phyloP scores from a whole-genome alignment of 1,139 yeast genomes.

The Candida neerlandica region DNA sequence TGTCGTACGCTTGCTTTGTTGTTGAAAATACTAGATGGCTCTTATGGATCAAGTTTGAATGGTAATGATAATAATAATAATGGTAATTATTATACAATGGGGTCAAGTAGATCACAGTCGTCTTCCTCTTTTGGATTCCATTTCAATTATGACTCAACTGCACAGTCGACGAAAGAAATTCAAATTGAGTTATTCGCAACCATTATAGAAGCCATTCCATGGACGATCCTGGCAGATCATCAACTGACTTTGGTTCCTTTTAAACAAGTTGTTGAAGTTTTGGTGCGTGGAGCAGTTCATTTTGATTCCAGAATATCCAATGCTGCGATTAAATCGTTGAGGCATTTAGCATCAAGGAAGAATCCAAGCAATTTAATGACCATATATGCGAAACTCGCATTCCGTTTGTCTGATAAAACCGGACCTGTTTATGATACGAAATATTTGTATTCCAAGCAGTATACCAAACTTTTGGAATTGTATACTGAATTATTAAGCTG shows the following conservation, averaged over 20 bases:
- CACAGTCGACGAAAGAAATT: conserved; percentile 34
- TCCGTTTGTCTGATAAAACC: conserved; percentile 70
- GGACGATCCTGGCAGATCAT: conserved; percentile 53
- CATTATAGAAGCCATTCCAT: conserved; percentile 68
- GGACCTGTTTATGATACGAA: conserved; percentile 52
- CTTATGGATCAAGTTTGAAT: conserved; percentile 50
- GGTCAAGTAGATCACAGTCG: conserved; percentile 13
- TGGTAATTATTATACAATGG: conserved; percentile 17
- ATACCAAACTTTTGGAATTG: conserved; percentile 60
- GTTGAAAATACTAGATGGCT: conserved; percentile 60
- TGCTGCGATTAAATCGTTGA: conserved; percentile 66
- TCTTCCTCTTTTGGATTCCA: conserved; percentile 45
- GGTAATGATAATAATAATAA: conserved; percentile 28
- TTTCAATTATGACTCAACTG: conserved; percentile 51
- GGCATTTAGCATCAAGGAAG: conserved; percentile 63
- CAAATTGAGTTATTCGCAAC: conserved; percentile 69
- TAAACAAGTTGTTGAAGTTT: conserved; percentile 67
- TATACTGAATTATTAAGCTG: conserved; percentile 78
- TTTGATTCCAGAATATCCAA: conserved; percentile 59
- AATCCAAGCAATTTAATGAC: conserved; percentile 76
- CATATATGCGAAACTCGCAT: conserved; percentile 76
- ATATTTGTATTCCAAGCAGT: conserved; percentile 58
- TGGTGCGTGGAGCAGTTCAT: conserved; percentile 78
- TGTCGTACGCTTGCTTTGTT: conserved; percentile 63
- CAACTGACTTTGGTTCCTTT: conserved; percentile 40